Base-by-base conservation (phyloP, 257 asterid species). In the Leonotis leonurus region DNA sequence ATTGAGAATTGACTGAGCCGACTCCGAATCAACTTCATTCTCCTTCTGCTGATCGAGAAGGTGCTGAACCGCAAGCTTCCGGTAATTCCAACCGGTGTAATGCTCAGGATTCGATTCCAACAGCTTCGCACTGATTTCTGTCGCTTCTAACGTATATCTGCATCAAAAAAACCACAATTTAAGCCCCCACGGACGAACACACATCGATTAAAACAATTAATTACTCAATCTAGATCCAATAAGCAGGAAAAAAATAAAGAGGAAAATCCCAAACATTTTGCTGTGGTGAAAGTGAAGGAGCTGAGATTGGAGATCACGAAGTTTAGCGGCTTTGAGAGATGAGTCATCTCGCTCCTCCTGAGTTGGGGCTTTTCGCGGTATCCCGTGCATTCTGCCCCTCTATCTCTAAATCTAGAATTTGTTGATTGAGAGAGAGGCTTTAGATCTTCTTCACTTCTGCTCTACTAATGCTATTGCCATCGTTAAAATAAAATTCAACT, bases 61-160 rank as follows among this genome's bases (percentile, higher is more conserved):
- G 62, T 78, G 68, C 30, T 89, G 83, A 9, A 93, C 84, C 11
- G 96, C 95, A 14, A 85, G 84, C 73, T 87, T 89, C 67, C 99
- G 77, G 67, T 83, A 89, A 73, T 89, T 93, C 99, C 99, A 93
- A 41, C 86, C 94, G 2, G 97, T 87, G 35, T 85, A 82, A 50
- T 79, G 83, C 83, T 93, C 99, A 2, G 99, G 99, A 73, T 89
- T 89, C 10, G 81, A 71, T 75, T 79, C 94, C 36, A 89, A 67
- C 37, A 93, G 80, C 79, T 80, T 75, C 5, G 87, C 81, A 68
- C 84, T 89, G 45, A 78, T 71, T 49, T 89, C 95, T 22, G 87
- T 40, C 1, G 95, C 97, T 81, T 93, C 97, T 68, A 78, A 74
- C 20, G 97, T 79, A 61, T 82, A 93, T 59, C 99, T 93, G 84